These are phyloP conservation scores for Podospora sp. DNA, from an alignment of 495 filamentous ascomycete species.

Conservation along the genomic window DNA sequence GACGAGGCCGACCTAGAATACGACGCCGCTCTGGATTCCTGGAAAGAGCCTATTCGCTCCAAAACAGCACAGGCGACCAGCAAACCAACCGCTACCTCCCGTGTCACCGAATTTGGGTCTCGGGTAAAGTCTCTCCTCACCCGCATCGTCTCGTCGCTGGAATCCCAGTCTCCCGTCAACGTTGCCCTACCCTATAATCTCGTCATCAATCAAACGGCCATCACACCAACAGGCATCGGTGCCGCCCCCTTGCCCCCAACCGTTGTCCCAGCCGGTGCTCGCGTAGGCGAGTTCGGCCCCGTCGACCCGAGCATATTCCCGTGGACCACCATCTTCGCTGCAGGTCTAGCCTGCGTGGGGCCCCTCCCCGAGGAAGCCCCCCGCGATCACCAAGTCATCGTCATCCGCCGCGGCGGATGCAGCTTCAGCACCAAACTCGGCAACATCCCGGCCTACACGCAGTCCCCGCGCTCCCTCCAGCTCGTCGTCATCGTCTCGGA, in stretches of 20 bases:
- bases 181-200: conserved; percentile 28
- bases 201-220: conserved; percentile 57
- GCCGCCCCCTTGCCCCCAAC: conserved; percentile 71
- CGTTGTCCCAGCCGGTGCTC: conserved; percentile 53
- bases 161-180: conserved; percentile 21
- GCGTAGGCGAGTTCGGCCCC: conserved; percentile 43
- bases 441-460: conserved; percentile 77
- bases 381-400: conserved; percentile 73
- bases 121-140: conserved; percentile 45
- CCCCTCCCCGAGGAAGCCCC: conserved; percentile 62
- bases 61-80: neutral
- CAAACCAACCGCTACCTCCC: conserved; percentile 8
- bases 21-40: conserved; percentile 2
- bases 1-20: conserved; percentile 25
- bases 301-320: conserved; percentile 45
- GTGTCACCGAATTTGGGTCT: conserved; percentile 30
- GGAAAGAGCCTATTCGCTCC: neutral
- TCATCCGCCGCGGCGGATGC: conserved; percentile 83
- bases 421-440: conserved; percentile 79
- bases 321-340: conserved; percentile 73
- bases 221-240: conserved; percentile 73
- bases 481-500: conserved; percentile 82
- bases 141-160: conserved; percentile 34
- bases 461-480: conserved; percentile 62
- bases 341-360: conserved; percentile 66